Evolutionary conservation across 1,284 basidiomycete species (phyloP).

Genomic region (Trichosporon sp.): DNA sequence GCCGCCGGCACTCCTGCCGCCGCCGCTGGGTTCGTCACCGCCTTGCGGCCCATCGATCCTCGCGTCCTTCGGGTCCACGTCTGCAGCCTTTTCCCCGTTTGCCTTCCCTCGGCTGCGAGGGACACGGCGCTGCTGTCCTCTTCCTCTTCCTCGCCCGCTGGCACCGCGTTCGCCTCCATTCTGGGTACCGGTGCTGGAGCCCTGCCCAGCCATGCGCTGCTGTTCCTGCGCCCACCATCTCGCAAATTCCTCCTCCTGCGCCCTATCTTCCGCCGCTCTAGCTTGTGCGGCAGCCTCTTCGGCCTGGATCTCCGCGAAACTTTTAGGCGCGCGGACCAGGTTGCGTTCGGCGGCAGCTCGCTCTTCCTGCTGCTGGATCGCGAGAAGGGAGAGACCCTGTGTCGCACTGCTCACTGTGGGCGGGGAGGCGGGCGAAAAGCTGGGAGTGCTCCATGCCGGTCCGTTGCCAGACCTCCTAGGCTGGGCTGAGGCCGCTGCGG

Average conservation of each 20-base stretch:
- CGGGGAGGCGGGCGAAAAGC: not conserved
- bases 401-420: conserved; percentile 44
- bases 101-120: conserved; percentile 26
- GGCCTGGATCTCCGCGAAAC: conserved; percentile 78
- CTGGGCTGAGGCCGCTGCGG: not conserved
- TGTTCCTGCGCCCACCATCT: conserved; percentile 85
- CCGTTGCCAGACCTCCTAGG: conserved; percentile 23
- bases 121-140: conserved; percentile 26
- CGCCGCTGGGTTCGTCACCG: not conserved
- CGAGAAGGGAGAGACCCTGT: conserved; percentile 67
- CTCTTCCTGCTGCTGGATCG: conserved; percentile 77
- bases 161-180: not conserved
- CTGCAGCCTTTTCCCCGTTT: not conserved
- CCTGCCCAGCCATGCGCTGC: conserved; percentile 57
- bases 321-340: conserved; percentile 56
- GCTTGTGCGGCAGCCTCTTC: conserved; percentile 63
- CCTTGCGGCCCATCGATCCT: not conserved
- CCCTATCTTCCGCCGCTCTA: conserved; percentile 55
- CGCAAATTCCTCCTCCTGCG: conserved; percentile 74
- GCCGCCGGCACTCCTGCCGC: too few species aligned
- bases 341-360: conserved; percentile 57
- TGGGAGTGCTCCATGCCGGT: conserved; percentile 32
- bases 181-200: not conserved
- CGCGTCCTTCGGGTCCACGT: not conserved
- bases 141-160: conserved; percentile 25